phyloP scores from a whole-genome alignment of 495 filamentous ascomycete species.

The Podospora bellae-mahoneyi region DNA sequence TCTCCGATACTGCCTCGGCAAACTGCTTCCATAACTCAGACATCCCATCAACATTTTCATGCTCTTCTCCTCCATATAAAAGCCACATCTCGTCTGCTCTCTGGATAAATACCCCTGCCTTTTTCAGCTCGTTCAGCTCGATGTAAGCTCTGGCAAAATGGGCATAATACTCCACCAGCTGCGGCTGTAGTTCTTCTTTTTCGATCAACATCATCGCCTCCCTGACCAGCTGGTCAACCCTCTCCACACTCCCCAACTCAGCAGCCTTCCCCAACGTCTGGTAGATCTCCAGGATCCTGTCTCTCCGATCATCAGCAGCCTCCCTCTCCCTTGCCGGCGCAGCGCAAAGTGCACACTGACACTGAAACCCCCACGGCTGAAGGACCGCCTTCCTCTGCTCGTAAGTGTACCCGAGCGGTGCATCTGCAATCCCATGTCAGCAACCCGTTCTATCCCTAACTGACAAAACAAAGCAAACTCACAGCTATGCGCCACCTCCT shows the following conservation, averaged over 20 bases:
- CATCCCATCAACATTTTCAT: constrained; percentile 36
- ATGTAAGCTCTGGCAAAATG: constrained; percentile 35
- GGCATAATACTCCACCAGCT: constrained; percentile 34
- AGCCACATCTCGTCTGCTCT: constrained; percentile 32
- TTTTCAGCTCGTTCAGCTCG: constrained; percentile 21
- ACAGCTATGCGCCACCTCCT: constrained; percentile 40
- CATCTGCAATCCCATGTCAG: constrained; percentile 23
- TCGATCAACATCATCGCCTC: constrained; percentile 32
- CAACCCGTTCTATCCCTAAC: not conserved
- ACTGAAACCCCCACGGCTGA: constrained; percentile 33
- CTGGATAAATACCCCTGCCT: constrained; percentile 28
- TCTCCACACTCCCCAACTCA: constrained; percentile 4
- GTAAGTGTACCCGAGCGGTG: constrained; percentile 32
- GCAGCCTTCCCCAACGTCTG: constrained; percentile 14
- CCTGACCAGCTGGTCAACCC: constrained; percentile 22
- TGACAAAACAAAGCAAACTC: constrained; percentile 9
- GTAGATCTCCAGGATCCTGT: constrained; percentile 31
- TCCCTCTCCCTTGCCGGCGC: constrained; percentile 18
- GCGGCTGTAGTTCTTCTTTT: constrained; percentile 31
- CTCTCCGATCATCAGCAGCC: constrained; percentile 27
- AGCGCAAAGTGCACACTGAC: constrained; percentile 33
- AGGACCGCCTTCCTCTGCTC: constrained; percentile 29
- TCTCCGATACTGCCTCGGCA: constrained; percentile 12
- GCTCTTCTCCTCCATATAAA: constrained; percentile 35
- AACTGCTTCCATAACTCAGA: constrained; percentile 29